Conservation (phyloP, 1,284 basidiomycete genomes). For the Ustilago vetiveriae region DNA sequence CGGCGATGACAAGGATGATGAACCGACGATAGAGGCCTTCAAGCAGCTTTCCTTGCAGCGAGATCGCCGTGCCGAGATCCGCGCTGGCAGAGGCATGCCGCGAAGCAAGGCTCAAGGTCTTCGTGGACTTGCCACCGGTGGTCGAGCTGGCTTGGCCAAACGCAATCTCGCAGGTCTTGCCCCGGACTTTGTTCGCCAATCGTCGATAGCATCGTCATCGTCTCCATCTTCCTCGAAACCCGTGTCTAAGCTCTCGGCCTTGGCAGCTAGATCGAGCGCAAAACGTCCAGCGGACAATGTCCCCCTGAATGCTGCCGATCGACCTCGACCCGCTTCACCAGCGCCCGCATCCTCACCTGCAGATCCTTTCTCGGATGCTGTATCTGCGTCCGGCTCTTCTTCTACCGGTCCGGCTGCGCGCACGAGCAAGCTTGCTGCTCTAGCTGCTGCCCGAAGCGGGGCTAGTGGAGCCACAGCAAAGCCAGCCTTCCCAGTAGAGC, state of each 20-base stretch:
- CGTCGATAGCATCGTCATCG: background rate
- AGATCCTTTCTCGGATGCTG: background rate
- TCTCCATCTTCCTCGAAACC: slow-evolving; percentile 17
- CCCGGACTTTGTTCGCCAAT: slow-evolving; percentile 24
- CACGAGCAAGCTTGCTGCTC: slow-evolving; percentile 55
- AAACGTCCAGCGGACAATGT: slow-evolving; percentile 37
- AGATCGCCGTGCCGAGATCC: slow-evolving; percentile 30
- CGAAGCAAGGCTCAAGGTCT: slow-evolving; percentile 38
- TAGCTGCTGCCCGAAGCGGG: slow-evolving; percentile 46
- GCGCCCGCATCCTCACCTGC: slow-evolving; percentile 8
- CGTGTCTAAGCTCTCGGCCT: slow-evolving; percentile 35
- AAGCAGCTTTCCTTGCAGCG: slow-evolving; percentile 66
- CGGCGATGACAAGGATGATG: slow-evolving; percentile 23
- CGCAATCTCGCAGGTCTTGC: slow-evolving; percentile 43
- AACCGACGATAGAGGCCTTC: slow-evolving; percentile 72
- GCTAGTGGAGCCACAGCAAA: slow-evolving; percentile 10
- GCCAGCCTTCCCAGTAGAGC: slow-evolving; percentile 7
- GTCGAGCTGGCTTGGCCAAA: slow-evolving; percentile 47
- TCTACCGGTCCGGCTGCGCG: slow-evolving; percentile 11
- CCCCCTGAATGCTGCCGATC: slow-evolving; percentile 6
- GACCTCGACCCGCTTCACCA: slow-evolving; percentile 19
- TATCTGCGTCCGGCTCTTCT: slow-evolving; percentile 4
- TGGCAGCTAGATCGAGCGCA: slow-evolving; percentile 41
- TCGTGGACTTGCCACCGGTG: slow-evolving; percentile 38
- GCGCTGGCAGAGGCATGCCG: slow-evolving; percentile 24